Evolutionary conservation across 1,284 basidiomycete species (phyloP), one percentile per base, ranked within the genome.

Genomic region (Malassezia caprae): DNA sequence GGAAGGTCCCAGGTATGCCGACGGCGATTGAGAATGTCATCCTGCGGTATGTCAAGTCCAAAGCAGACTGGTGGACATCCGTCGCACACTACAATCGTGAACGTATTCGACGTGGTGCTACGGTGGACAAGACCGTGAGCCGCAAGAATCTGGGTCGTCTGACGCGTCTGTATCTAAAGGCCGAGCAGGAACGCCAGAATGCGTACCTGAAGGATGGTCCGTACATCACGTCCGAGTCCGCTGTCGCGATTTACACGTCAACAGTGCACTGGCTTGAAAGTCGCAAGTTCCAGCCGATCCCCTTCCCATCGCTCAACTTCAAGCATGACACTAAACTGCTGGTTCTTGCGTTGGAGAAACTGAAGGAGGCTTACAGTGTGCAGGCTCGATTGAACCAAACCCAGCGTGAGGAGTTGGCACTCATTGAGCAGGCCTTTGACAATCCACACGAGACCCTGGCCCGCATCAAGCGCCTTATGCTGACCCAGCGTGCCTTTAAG

Each of bases 21-120:
- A 93, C 91, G 0, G 88, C 94, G 7, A 94, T 99, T 64, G 94
- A 98, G 78, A 98, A 96, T 76, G 94, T 99, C 76, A 96, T 99
- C 64, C 77, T 99, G 42, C 86, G 94, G 49, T 99, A 98, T 78
- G 93, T 98, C 82, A 99, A 99, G 82, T 87, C 85, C 77, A 99
- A 99, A 80, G 87, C 90, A 10, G 94, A 98, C 75, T 96, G 90
- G 90, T 98, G 91, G 90, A 88, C 87, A 63, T 94, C 88, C 77
- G 88, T 81, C 59, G 86, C 84, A 13, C 88, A 91, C 72, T 90
- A 90, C 76, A 90, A 90, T 67, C 88, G 91, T 57, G 90, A 90
- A 72, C 88, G 88, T 79, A 91, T 91, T 59, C 83, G 89, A 48
- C 87, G 90, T 64, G 90, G 94, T 62, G 94, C 94, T 2, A 98